Evolutionary conservation across 2,329 filamentous ascomycete genomes (phyloP).

Genomic region (Escovopsis weberi): DNA sequence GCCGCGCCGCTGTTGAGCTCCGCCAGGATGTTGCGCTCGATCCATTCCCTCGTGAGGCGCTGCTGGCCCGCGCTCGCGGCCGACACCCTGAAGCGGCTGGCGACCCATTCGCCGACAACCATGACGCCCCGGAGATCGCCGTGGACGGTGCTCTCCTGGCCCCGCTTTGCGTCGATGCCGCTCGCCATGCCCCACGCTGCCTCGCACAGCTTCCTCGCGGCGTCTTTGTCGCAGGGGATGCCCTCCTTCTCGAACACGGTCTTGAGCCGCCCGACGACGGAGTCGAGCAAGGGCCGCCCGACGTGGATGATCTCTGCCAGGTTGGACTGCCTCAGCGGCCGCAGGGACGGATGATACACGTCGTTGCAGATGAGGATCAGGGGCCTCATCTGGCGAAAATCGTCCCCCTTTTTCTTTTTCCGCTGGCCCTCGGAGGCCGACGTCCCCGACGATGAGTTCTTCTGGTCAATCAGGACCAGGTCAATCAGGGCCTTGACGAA

Average conservation of each 20-base stretch:
- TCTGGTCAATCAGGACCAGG: constrained; percentile 72
- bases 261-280: constrained; percentile 70
- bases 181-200: constrained; percentile 66
- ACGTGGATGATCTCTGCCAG: constrained; percentile 86
- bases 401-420: constrained; percentile 65
- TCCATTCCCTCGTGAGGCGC: constrained; percentile 58
- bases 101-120: constrained; percentile 81
- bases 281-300: constrained; percentile 74
- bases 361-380: constrained; percentile 95
- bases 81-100: constrained; percentile 47
- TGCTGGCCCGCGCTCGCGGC: constrained; percentile 22
- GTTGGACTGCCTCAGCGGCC: constrained; percentile 70
- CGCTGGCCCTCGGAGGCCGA: constrained; percentile 9
- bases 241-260: constrained; percentile 78
- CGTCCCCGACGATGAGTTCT: constrained; percentile 38
- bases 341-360: constrained; percentile 79
- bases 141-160: constrained; percentile 52
- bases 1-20: constrained; percentile 58
- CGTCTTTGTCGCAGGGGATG: constrained; percentile 77
- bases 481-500: constrained; percentile 94
- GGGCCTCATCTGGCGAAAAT: constrained; percentile 74
- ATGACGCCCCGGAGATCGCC: constrained; percentile 70
- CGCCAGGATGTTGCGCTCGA: constrained; percentile 55
- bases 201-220: constrained; percentile 71
- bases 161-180: constrained; percentile 53